phyloP scores from a whole-genome alignment of 2,329 filamentous ascomycete species.

The Volutella citrinella region DNA sequence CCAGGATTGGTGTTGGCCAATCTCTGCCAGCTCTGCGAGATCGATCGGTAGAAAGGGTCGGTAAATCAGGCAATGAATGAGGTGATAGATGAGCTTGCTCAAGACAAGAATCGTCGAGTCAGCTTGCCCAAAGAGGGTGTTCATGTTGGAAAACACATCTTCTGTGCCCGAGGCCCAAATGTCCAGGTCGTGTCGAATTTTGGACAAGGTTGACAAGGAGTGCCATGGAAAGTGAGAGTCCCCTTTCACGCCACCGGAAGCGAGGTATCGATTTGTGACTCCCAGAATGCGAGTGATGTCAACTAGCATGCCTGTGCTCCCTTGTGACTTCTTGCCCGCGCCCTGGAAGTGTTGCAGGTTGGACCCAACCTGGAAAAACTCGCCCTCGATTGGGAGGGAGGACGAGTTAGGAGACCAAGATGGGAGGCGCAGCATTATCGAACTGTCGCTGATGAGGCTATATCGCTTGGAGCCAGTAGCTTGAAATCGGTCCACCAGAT shows the following conservation, averaged over 20 bases:
- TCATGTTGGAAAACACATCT: conserved; percentile 73
- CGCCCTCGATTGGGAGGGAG: conserved; percentile 66
- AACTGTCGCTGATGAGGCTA: conserved; percentile 75
- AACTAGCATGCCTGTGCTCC: conserved; percentile 76
- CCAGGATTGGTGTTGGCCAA: conserved; percentile 85
- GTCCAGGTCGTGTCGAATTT: conserved; percentile 81
- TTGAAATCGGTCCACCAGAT: conserved; percentile 80
- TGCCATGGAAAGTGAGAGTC: conserved; percentile 93
- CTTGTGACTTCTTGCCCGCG: conserved; percentile 67
- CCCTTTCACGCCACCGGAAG: conserved; percentile 81
- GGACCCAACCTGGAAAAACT: conserved; percentile 77
- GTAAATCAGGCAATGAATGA: conserved; percentile 84
- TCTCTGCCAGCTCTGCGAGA: conserved; percentile 73
- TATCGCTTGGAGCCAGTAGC: conserved; percentile 79
- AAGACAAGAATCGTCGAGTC: conserved; percentile 78
- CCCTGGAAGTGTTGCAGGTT: conserved; percentile 72
- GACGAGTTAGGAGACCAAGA: conserved; percentile 66
- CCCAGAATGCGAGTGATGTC: conserved; percentile 81
- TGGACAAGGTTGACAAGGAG: conserved; percentile 77
- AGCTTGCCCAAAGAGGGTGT: conserved; percentile 70
- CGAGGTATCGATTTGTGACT: conserved; percentile 79
- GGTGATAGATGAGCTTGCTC: conserved; percentile 82
- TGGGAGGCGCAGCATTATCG: conserved; percentile 71
- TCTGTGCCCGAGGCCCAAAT: conserved; percentile 81
- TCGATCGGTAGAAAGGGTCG: conserved; percentile 84